These are phyloP conservation scores for Geranium brycei DNA, from an alignment of 345 rosid species.

Conservation along the genomic window DNA sequence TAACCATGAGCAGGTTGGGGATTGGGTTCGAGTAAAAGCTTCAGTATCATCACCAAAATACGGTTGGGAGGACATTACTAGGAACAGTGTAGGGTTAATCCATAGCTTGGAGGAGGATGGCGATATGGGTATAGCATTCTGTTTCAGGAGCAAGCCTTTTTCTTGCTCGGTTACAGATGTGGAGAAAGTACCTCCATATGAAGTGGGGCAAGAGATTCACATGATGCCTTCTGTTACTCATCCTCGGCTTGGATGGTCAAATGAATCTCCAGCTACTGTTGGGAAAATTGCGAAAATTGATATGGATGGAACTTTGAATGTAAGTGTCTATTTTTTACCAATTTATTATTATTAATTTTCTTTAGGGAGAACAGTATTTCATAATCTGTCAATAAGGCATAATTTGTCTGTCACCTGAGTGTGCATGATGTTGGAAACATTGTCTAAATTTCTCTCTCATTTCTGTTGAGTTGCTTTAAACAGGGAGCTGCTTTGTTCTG, in stretches of 20 bases:
- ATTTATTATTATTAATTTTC: not conserved
- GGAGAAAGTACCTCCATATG: constrained; percentile 81
- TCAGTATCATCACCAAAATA: constrained; percentile 91
- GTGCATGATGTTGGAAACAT: too few relatives aligned
- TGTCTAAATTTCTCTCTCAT: not conserved
- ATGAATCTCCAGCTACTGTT: constrained; percentile 84
- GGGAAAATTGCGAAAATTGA: constrained; percentile 78
- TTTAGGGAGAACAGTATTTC: too few relatives aligned
- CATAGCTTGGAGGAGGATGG: constrained; percentile 97
- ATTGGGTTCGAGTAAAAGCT: constrained; percentile 92
- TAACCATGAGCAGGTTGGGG: constrained; percentile 60
- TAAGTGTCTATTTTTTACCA: constrained; percentile 22
- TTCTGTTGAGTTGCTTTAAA: too few relatives aligned
- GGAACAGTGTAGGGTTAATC: constrained; percentile 70
- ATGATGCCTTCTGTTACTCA: constrained; percentile 61
- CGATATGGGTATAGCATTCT: constrained; percentile 86
- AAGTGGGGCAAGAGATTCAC: constrained; percentile 81
- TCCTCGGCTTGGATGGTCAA: constrained; percentile 97
- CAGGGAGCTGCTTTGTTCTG: not conserved
- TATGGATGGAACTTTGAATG: constrained; percentile 96
- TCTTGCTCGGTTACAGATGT: constrained; percentile 83
- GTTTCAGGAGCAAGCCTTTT: constrained; percentile 86
- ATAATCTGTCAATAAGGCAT: too few relatives aligned
- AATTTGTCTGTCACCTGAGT: too few relatives aligned
- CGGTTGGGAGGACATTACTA: constrained; percentile 90